Base-by-base conservation (phyloP, 495 filamentous ascomycete genomes). In the Talaromyces stipitatus region DNA sequence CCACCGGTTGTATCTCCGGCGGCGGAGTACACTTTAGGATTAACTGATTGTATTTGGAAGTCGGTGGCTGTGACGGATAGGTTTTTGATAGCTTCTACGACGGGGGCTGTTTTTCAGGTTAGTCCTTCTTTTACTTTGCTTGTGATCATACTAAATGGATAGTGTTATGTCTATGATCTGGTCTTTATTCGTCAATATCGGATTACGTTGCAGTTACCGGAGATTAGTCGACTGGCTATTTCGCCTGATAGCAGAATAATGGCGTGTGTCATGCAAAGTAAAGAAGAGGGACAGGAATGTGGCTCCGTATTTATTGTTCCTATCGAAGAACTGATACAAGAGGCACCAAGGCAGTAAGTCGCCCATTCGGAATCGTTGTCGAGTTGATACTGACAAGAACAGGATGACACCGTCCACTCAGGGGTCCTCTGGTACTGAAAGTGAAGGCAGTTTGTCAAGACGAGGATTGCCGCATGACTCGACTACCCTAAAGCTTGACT, bases 221-320 rank as follows among this genome's bases (percentile, higher is more conserved):
- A 64, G 43, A 61, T 64, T 6, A 58, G 57, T 18, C 56, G 54
- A 16, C 53, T 71, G 38, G 65, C 68, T 14, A 66, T 72, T 43
- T 72, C 70, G 0, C 58, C 68, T 26, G 65, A 65, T 7, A 60
- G 65, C 29, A 32, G 68, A 55, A 55, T 54, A 0, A 43, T 72
- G 1, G 64, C 61, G 5, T 72, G 54, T 36, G 29, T 62, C 36
- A 9, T 64, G 27, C 57, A 53, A 6, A 51, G 57, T 27, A 36
- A 52, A 45, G 51, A 61, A 22, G 59, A 54, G 7, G 52, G 48
- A 4, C 26, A 57, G 6, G 48, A 55, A 0, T 28, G 43, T 3
- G 52, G 56, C 26, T 36, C 50, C 2, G 24, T 61, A 20, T 61
- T 59, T 55, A 12, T 41, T 9, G 54, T 41, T 18, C 23, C 33